Percentiles rank a stretch among this genome's conserved stretches.
Evolutionary conservation across 768 basidiomycete genomes (phyloP).

Genomic region (Calvatia gigantea): DNA sequence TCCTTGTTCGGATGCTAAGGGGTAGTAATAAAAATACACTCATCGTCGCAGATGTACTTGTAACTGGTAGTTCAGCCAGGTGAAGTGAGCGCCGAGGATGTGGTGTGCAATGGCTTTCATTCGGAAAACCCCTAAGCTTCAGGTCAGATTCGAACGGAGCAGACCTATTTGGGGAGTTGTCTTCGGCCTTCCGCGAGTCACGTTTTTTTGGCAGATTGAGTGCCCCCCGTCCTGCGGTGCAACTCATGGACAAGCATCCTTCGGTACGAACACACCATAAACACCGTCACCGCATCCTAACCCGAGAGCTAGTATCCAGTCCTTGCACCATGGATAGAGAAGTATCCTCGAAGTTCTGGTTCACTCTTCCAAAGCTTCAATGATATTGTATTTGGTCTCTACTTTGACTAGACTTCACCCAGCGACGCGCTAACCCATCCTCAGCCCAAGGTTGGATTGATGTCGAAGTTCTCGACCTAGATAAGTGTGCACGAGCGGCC

Average conservation of each 20-base stretch:
- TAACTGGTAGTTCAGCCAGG: no score
- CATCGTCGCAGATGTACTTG: no score
- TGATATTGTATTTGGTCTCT: constrained; percentile 59
- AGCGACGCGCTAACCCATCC: not conserved
- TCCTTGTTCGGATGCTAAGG: no score
- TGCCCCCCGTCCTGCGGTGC: not conserved
- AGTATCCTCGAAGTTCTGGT: constrained; percentile 61
- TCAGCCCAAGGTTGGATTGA: constrained; percentile 73
- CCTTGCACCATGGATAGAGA: constrained; percentile 44
- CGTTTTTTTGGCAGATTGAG: not conserved
- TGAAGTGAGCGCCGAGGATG: no score
- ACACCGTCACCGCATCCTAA: constrained; percentile 6
- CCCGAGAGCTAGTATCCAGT: constrained; percentile 34
- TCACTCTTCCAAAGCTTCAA: constrained; percentile 75
- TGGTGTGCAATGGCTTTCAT: no score
- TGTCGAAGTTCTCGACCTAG: constrained; percentile 62
- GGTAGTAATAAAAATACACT: no score
- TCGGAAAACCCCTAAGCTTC: no score
- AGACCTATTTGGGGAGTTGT: not conserved
- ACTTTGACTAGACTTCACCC: not conserved
- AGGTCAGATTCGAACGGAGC: no score
- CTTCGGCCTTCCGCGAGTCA: no score
- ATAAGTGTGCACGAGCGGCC: constrained; percentile 48
- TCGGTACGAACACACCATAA: constrained; percentile 18
- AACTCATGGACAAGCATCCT: constrained; percentile 26